Conservation (phyloP, 495 filamentous ascomycete species). For the Neurospora discreta region DNA sequence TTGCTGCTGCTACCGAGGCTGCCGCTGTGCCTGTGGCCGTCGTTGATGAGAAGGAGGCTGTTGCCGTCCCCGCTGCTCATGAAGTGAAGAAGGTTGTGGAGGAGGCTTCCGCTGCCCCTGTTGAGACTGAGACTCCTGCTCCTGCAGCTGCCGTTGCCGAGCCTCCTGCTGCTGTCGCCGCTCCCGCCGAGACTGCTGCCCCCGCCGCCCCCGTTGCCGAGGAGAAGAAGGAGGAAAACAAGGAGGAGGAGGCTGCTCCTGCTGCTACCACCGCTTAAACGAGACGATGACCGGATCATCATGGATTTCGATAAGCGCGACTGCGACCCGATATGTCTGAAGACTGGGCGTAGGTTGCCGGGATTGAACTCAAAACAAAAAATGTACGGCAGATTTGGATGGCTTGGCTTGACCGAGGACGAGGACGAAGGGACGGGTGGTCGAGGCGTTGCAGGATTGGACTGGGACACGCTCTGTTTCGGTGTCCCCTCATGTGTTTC, state of each 20-base stretch:
- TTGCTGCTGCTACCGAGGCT: constrained; percentile 48
- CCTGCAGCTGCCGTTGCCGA: background rate
- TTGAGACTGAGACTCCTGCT: background rate
- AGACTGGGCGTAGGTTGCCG: background rate
- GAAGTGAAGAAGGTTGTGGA: background rate
- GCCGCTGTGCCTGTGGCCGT: constrained; percentile 12
- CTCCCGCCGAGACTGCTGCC: constrained; percentile 5
- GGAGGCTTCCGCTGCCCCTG: constrained; percentile 5
- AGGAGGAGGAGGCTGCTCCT: constrained; percentile 1
- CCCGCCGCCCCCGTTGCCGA: constrained; percentile 1
- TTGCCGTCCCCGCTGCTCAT: constrained; percentile 8
- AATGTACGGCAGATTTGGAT: background rate
- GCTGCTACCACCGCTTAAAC: constrained; percentile 6
- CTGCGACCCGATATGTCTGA: background rate
- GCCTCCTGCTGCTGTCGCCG: background rate
- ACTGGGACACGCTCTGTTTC: background rate
- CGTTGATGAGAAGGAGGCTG: background rate
- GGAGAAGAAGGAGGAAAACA: constrained; percentile 13
- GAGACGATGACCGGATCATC: background rate
- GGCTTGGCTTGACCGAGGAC: background rate
- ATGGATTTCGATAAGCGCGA: background rate
- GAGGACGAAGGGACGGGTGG: background rate
- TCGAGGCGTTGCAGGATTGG: background rate
- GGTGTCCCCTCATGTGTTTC: background rate
- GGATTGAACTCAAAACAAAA: background rate